Evolutionary conservation across 1,284 basidiomycete species (phyloP), one percentile per base, ranked within the genome.

Genomic region (Blastosporella zonata): DNA sequence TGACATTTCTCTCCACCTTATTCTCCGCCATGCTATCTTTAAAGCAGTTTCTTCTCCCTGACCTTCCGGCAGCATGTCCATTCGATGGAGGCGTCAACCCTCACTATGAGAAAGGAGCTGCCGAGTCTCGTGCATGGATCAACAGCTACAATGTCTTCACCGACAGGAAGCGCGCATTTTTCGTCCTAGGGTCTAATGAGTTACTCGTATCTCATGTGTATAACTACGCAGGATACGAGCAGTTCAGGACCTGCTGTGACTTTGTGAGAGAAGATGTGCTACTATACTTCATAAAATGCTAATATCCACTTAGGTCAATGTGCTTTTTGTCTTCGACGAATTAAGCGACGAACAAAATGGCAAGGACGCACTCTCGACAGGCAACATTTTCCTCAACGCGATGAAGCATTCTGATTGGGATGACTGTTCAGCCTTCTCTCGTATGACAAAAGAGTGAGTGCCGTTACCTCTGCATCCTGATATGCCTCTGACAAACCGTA

Each of bases 281-380:
- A n/a, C n/a, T n/a, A n/a, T n/a, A n/a, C n/a, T n/a, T n/a, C n/a
- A n/a, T n/a, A n/a, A n/a, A n/a, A n/a, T 59, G 40, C 15, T 28
- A 33, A 35, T 40, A 34, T 40, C 35, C 40, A 38, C 17, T 38
- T 36, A 73, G 72, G 73, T 85, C 55, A 83, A 84, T 55, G 67
- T 82, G 15, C 72, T 87, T 17, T 86, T 84, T 63, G 79, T 82
- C 36, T 70, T 84, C 46, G 84, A 87, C 60, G 84, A 86, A 62
- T 72, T 84, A 52, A 84, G 80, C 59, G 83, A 87, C 57, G 82
- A 84, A 45, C 82, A 84, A 65, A 74, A 68, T 53, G 77, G 76
- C 18, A 64, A 65, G 48, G 81, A 79, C 47, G 83, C 82, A 25
- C 67, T 72, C 31, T 62, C 67, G 31, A 83, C 79, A 31, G 78